Conservation (phyloP, 129 eudicot species). For the Arctium minus region DNA sequence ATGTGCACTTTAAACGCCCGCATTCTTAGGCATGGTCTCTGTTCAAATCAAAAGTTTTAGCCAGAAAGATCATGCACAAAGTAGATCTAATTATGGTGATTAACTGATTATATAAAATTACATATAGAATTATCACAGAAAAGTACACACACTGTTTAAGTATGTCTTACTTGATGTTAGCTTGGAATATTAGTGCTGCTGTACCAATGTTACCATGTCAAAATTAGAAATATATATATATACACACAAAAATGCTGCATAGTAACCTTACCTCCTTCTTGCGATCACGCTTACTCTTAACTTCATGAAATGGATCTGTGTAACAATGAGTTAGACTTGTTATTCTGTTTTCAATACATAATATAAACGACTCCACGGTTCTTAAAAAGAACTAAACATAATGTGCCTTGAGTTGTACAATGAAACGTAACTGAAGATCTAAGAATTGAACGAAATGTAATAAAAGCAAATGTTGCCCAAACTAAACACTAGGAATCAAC, state of each 20-base stretch:
- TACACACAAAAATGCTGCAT: neutral
- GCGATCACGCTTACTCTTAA: conserved; percentile 69
- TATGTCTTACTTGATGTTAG: neutral
- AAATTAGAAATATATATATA: neutral
- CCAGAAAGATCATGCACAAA: too few species aligned
- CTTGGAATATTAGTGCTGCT: neutral
- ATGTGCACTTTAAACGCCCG: too few species aligned
- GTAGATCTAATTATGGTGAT: too few species aligned
- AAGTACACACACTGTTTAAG: neutral
- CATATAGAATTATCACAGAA: neutral
- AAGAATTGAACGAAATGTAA: neutral
- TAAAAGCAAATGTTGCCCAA: neutral
- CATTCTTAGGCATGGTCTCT: too few species aligned
- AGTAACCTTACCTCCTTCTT: conserved; percentile 62
- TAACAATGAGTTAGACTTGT: conserved; percentile 21
- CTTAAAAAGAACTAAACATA: neutral
- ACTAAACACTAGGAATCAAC: neutral
- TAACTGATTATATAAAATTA: too few species aligned
- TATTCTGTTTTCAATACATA: neutral
- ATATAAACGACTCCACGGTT: neutral
- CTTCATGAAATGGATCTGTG: conserved; percentile 88
- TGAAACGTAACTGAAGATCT: neutral
- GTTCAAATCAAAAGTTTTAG: too few species aligned
- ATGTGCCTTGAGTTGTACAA: neutral
- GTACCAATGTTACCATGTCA: neutral